These are phyloP conservation scores for Cladosporium oxysporum DNA, from an alignment of 2,329 filamentous ascomycete genomes.

Conservation along the genomic window DNA sequence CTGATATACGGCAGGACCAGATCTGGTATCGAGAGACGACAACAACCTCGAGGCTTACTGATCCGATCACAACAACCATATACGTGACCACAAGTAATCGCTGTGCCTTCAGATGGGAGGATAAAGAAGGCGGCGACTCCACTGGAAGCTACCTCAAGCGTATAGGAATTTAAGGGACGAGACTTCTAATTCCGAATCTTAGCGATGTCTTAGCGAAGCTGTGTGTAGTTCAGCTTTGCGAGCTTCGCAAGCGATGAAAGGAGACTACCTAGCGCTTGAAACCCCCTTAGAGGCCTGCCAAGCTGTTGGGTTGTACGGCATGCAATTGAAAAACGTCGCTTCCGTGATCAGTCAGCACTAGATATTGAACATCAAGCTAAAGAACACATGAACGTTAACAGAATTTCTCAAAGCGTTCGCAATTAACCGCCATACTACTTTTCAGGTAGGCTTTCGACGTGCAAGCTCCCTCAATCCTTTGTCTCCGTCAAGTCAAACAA, in stretches of 20 bases:
- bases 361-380: not conserved
- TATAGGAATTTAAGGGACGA: not conserved
- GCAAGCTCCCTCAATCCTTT: not conserved
- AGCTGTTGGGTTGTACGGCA: not conserved
- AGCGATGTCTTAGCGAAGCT: not conserved
- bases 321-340: not conserved
- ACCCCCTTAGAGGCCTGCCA: not conserved
- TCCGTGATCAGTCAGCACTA: not conserved
- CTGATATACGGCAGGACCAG: no score
- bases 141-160: not conserved
- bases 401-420: not conserved
- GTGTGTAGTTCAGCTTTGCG: not conserved
- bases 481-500: not conserved
- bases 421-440: not conserved
- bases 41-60: no score
- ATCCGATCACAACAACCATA: no score
- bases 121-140: not conserved
- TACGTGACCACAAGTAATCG: not conserved
- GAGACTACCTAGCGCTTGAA: not conserved
- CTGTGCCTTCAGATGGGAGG: not conserved
- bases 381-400: no score
- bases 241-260: not conserved
- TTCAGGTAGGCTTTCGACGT: not conserved
- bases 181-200: not conserved
- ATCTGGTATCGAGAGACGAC: no score